These are phyloP conservation scores for Yamadazyma epiphylla DNA, from an alignment of 1,139 yeast genomes.

Conservation along the genomic window DNA sequence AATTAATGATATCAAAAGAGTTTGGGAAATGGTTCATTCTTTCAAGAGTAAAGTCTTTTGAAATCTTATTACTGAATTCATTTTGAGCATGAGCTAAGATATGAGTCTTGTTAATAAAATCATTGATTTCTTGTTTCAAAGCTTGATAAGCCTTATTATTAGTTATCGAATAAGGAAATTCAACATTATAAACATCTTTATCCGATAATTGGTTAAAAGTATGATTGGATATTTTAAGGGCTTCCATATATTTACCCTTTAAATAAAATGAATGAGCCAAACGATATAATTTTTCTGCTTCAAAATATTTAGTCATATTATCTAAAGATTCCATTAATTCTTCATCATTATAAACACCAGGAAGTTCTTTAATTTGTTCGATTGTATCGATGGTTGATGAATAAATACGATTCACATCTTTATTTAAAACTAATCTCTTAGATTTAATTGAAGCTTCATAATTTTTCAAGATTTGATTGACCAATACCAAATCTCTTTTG, in stretches of 20 bases:
- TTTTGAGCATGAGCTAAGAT: conserved; percentile 48
- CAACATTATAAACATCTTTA: conserved; percentile 19
- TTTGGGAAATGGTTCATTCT: conserved; percentile 44
- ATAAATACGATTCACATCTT: conserved; percentile 48
- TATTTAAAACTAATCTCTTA: conserved; percentile 28
- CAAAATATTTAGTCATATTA: conserved; percentile 44
- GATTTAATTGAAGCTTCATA: conserved; percentile 11
- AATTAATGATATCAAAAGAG: conserved; percentile 43
- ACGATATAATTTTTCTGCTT: conserved; percentile 36
- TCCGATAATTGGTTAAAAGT: conserved; percentile 23
- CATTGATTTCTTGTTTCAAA: conserved; percentile 24
- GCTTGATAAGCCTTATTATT: conserved; percentile 27
- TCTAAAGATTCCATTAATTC: conserved; percentile 55
- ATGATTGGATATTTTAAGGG: conserved; percentile 49
- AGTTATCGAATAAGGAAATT: conserved; percentile 38
- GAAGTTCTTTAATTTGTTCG: conserved; percentile 65
- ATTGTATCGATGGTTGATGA: conserved; percentile 47
- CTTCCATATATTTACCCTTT: conserved; percentile 43
- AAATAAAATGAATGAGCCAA: conserved; percentile 51
- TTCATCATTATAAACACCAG: conserved; percentile 89
- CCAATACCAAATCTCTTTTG: conserved; percentile 62
- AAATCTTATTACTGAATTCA: conserved; percentile 15
- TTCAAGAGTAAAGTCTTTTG: conserved; percentile 37
- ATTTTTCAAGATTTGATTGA: conserved; percentile 25
- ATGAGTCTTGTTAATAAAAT: conserved; percentile 38